Evolutionary conservation across 2,329 filamentous ascomycete genomes (phyloP).

Genomic region (Lojkania enalia): DNA sequence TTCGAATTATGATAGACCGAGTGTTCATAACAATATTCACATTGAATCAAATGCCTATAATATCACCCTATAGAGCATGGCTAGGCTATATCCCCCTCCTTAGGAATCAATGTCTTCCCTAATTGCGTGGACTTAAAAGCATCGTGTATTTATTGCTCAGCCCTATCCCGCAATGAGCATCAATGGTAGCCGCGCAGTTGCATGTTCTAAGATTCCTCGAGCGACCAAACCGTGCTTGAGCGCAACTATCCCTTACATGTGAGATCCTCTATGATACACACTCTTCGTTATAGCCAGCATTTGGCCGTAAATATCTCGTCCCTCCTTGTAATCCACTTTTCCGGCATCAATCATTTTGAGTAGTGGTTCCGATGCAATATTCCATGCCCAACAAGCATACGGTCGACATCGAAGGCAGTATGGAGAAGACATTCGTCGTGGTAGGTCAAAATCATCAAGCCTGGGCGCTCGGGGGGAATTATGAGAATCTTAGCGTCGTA

Average conservation of each 20-base stretch:
- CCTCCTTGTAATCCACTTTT: constrained; percentile 51
- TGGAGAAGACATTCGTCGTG: constrained; percentile 56
- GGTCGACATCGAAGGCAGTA: constrained; percentile 55
- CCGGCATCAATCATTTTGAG: constrained; percentile 54
- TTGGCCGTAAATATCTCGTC: constrained; percentile 51
- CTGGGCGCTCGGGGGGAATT: too few relatives aligned
- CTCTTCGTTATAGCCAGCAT: constrained; percentile 54
- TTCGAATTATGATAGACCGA: too few relatives aligned
- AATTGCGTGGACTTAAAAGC: neutral
- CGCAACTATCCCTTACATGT: constrained; percentile 55
- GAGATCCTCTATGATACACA: constrained; percentile 56
- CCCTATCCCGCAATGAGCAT: constrained; percentile 36
- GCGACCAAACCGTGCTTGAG: constrained; percentile 56
- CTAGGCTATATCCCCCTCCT: too few relatives aligned
- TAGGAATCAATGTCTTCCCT: neutral
- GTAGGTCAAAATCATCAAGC: constrained; percentile 54
- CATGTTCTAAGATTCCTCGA: constrained; percentile 51
- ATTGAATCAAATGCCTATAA: too few relatives aligned
- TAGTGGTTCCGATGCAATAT: constrained; percentile 53
- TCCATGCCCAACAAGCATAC: constrained; percentile 57
- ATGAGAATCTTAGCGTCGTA: too few relatives aligned
- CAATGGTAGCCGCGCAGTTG: constrained; percentile 53
- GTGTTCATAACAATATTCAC: too few relatives aligned
- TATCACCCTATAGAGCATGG: too few relatives aligned
- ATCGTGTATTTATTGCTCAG: neutral